These are phyloP conservation scores for Trifolium dubium DNA, from an alignment of 306 rosid genomes.

Conservation along the genomic window DNA sequence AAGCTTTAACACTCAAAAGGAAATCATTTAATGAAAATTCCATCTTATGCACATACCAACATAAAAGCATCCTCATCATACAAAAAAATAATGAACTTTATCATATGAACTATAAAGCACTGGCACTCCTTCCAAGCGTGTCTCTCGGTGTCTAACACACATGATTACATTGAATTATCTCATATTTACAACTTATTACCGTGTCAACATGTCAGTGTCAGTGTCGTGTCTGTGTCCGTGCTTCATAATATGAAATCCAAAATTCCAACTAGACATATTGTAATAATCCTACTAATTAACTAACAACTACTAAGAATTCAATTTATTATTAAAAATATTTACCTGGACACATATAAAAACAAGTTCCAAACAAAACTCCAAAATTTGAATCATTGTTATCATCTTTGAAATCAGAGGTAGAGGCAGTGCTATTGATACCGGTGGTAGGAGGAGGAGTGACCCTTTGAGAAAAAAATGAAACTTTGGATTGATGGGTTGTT, in stretches of 20 bases:
- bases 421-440: not conserved
- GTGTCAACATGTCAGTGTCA: no score
- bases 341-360: slow-evolving; percentile 96
- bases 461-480: slow-evolving; percentile 36
- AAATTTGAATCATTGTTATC: slow-evolving; percentile 36
- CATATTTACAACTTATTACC: no score
- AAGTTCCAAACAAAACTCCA: slow-evolving; percentile 60
- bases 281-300: not conserved
- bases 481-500: slow-evolving; percentile 28
- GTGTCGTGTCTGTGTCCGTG: no score
- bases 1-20: no score
- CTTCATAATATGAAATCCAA: slow-evolving; percentile 12
- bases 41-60: no score
- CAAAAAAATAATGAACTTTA: not conserved
- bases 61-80: no score
- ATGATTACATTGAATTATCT: no score
- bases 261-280: not conserved
- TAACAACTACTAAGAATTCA: not conserved
- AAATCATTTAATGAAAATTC: no score
- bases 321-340: not conserved
- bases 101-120: not conserved
- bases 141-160: no score
- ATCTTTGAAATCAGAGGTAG: slow-evolving; percentile 32
- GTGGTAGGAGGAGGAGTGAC: slow-evolving; percentile 33
- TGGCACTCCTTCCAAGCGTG: no score